Percentiles rank a stretch among this genome's conserved stretches.
phyloP scores from a whole-genome alignment of 177 flowering plant species.

The Vitis hybrid region DNA sequence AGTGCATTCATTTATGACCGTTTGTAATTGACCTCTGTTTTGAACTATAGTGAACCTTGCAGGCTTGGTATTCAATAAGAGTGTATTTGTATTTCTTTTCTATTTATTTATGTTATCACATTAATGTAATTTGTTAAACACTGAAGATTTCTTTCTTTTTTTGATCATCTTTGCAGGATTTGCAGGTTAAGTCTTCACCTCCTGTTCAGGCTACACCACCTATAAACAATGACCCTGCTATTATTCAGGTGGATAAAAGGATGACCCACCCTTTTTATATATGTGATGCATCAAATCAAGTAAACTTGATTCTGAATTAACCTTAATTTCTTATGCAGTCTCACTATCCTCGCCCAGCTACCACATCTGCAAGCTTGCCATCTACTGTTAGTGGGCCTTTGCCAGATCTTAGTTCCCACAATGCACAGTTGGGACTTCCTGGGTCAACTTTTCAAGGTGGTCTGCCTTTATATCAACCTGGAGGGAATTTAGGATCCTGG shows the following conservation, averaged over 20 bases:
- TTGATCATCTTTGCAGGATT: conserved; percentile 41
- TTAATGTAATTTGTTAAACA: no score
- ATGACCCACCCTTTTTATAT: no score
- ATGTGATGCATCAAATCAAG: neutral
- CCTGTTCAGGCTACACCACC: conserved; percentile 50
- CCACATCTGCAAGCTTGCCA: conserved; percentile 54
- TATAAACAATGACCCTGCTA: conserved; percentile 64
- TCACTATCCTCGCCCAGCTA: conserved; percentile 61
- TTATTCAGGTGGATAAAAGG: conserved; percentile 38
- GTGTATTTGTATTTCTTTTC: no score
- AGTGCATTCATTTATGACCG: no score
- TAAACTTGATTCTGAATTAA: neutral
- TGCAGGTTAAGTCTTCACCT: conserved; percentile 69
- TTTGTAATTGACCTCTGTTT: no score
- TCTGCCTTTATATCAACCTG: conserved; percentile 79
- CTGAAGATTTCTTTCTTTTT: conserved; percentile 5
- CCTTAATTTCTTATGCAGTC: conserved; percentile 49
- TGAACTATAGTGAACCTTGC: no score
- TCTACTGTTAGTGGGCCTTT: conserved; percentile 48
- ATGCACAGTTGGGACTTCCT: conserved; percentile 54
- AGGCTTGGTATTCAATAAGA: no score
- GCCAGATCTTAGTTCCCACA: conserved; percentile 49
- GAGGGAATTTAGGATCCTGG: conserved; percentile 65
- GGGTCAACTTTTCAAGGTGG: conserved; percentile 67
- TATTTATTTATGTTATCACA: no score